Evolutionary conservation across 768 basidiomycete species (phyloP).

Genomic region (Lactarius evosmus): DNA sequence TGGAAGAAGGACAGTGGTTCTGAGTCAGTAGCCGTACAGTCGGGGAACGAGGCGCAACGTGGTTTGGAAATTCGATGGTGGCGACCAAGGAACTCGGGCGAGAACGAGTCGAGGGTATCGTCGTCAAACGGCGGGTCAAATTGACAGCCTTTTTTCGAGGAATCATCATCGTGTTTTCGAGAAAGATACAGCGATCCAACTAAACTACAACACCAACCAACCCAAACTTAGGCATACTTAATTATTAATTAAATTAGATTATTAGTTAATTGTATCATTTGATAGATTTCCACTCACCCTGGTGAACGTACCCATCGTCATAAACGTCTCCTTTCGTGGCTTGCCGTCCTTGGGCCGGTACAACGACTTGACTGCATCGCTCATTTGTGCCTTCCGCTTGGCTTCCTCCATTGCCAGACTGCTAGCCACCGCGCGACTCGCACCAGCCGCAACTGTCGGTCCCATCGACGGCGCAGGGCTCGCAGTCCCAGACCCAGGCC

Average conservation of each 20-base stretch:
- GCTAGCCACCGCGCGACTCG: constrained; percentile 57
- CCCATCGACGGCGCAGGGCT: constrained; percentile 44
- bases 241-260: background rate
- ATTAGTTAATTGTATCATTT: background rate
- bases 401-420: constrained; percentile 79
- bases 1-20: constrained; percentile 1
- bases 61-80: constrained; percentile 1
- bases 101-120: constrained; percentile 4
- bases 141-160: background rate
- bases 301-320: constrained; percentile 90
- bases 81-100: background rate
- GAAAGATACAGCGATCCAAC: background rate
- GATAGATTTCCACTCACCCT: constrained; percentile 53
- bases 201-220: background rate
- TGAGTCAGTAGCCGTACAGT: background rate
- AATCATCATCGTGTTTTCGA: background rate
- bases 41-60: constrained; percentile 9
- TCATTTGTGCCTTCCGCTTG: constrained; percentile 82
- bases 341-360: constrained; percentile 59
- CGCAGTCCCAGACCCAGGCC: background rate
- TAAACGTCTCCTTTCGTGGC: constrained; percentile 78
- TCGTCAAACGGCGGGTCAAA: background rate
- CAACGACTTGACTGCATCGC: constrained; percentile 77
- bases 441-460: constrained; percentile 53
- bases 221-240: constrained; percentile 32